A percentile compares a stretch with the other conserved stretches of the same genome.
phyloP scores from a whole-genome alignment of 225 moss, liverwort and hornwort species.

The Polytrichum commune region DNA sequence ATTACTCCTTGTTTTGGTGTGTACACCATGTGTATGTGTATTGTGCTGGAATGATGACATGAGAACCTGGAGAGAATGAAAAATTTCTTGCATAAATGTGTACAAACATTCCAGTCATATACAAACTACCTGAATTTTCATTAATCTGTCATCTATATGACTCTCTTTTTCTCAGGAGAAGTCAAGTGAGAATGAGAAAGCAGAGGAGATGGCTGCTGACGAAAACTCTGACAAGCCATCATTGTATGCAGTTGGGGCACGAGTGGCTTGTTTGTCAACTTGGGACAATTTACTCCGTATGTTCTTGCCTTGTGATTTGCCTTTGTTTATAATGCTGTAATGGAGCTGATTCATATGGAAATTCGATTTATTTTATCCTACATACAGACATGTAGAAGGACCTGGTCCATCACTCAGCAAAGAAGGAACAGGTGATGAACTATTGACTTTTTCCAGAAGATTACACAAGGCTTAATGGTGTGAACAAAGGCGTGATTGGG shows the following conservation, averaged over 20 bases:
- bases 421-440: too few species aligned
- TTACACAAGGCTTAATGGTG: too few species aligned
- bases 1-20: neutral
- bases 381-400: too few species aligned
- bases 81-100: neutral
- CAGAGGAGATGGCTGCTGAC: constrained; percentile 54
- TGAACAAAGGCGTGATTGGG: too few species aligned
- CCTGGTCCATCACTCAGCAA: too few species aligned
- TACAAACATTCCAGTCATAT: neutral
- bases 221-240: constrained; percentile 51
- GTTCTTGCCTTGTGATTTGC: constrained; percentile 20
- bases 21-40: neutral
- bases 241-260: constrained; percentile 65
- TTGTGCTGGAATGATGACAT: too few species aligned
- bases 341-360: too few species aligned
- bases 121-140: neutral
- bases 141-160: neutral
- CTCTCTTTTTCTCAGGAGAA: constrained; percentile 32
- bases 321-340: constrained; percentile 3
- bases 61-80: neutral
- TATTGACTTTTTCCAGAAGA: too few species aligned
- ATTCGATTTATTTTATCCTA: too few species aligned
- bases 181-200: constrained; percentile 49
- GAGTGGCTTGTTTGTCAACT: constrained; percentile 85
- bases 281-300: constrained; percentile 89